Conservation (phyloP, 129 eudicot genomes). For the Artemisia argyi region DNA sequence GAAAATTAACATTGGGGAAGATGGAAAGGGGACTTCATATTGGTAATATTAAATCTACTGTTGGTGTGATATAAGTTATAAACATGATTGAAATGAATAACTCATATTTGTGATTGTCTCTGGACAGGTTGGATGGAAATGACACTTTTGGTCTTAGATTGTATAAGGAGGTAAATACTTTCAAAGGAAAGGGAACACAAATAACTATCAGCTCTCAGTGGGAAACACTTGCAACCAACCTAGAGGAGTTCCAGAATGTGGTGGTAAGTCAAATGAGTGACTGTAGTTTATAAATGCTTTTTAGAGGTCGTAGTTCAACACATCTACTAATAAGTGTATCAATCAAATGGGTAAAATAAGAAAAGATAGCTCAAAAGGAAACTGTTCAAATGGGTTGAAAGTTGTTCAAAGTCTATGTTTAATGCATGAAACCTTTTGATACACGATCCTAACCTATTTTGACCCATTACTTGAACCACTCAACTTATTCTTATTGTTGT, state of each 20-base stretch:
- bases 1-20: constrained; percentile 51
- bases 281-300: constrained; percentile 16
- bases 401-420: background rate
- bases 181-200: constrained; percentile 23
- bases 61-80: background rate
- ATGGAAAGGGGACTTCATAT: constrained; percentile 67
- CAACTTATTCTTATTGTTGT: background rate
- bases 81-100: background rate
- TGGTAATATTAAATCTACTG: constrained; percentile 40
- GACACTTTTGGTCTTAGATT: constrained; percentile 64
- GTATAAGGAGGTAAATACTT: constrained; percentile 60
- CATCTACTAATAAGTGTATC: background rate
- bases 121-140: constrained; percentile 77
- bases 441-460: background rate
- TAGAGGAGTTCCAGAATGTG: constrained; percentile 69
- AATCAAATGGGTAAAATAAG: background rate
- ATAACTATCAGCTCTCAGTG: constrained; percentile 37
- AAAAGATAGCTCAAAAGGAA: constrained; percentile 6
- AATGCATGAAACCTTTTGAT: constrained; percentile 2
- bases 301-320: background rate
- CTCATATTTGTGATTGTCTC: constrained; percentile 3
- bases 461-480: background rate
- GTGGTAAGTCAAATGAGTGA: constrained; percentile 48
- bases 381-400: background rate
- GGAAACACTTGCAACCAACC: constrained; percentile 90